Conservation (phyloP, 768 basidiomycete genomes). For the Auricularia heimuer region DNA sequence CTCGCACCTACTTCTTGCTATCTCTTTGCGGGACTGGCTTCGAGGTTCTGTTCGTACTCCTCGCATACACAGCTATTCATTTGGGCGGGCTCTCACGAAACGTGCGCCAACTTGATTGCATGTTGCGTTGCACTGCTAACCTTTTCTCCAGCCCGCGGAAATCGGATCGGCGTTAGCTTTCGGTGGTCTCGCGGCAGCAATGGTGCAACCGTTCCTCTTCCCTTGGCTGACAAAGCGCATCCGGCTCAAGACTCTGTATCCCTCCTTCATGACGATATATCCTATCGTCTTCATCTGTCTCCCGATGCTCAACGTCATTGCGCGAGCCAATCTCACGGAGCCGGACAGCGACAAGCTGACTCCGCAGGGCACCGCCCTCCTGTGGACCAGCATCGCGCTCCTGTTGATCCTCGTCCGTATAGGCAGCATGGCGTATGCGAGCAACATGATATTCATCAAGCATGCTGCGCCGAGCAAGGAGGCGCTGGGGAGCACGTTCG, state of each 20-base stretch:
- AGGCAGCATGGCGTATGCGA: slow-evolving; percentile 9
- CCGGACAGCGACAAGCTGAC: background rate
- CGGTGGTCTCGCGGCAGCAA: slow-evolving; percentile 10
- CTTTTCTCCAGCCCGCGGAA: slow-evolving; percentile 8
- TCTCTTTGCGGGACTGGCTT: slow-evolving; percentile 43
- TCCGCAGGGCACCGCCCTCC: background rate
- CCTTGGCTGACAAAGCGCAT: slow-evolving; percentile 10
- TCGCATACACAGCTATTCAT: slow-evolving; percentile 50
- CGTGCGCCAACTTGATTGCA: slow-evolving; percentile 26
- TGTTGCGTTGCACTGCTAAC: background rate
- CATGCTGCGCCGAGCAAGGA: slow-evolving; percentile 18
- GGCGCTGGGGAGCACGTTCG: slow-evolving; percentile 23
- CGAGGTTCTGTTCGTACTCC: slow-evolving; percentile 59
- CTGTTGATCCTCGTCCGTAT: slow-evolving; percentile 3
- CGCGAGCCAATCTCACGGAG: background rate
- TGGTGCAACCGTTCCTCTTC: slow-evolving; percentile 11
- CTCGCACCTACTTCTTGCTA: slow-evolving; percentile 23
- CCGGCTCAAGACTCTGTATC: slow-evolving; percentile 10
- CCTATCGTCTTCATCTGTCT: slow-evolving; percentile 9
- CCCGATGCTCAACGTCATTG: slow-evolving; percentile 7
- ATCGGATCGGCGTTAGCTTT: slow-evolving; percentile 12
- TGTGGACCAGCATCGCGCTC: slow-evolving; percentile 5
- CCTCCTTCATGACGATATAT: slow-evolving; percentile 9
- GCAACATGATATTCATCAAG: slow-evolving; percentile 24
- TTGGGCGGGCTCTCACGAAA: slow-evolving; percentile 50